Base-by-base conservation (phyloP, 306 rosid species). In the Quercus gilva region DNA sequence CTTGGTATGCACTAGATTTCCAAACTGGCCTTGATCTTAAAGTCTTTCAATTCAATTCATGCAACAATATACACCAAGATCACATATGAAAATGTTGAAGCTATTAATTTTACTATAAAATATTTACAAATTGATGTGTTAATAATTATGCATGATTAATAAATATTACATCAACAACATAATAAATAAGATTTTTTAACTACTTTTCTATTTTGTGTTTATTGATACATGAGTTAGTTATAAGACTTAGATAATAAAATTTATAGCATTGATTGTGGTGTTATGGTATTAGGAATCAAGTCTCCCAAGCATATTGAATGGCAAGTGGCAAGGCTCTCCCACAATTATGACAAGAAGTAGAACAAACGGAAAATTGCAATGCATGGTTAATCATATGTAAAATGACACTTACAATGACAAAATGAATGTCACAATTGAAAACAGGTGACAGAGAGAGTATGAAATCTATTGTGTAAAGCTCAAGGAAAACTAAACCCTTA, bases 391-490 rank as follows among this genome's bases (percentile, higher is more conserved):
- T 61, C 17, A 12, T 12, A 25, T 21, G 21, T 51, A 41, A n/a
- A 12, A 52, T n/a, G 19, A 64, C 17, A 33, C 60, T 67, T 28
- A 77, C 58, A 55, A 74, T 41, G 45, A 41, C 45, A 41, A 41
- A 21, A 26, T 55, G 76, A 69, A 41, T 37, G 21, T 65, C 43
- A 61, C 18, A 75, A 41, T 9, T 41, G 45, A 75, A 82, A 18
- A 69, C 88, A 94, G 98, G 80, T 91, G 92, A 85, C 94, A 1
- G 94, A 88, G 65, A 81, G 82, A 55, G 87, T 92, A 84, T 88
- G 87, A 85, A 90, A 88, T 4, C 69, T 91, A 5, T 56, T 88
- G 85, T 85, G 86, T 80, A 92, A 86, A 79, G 89, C 92, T 23
- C 92, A 87, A 63, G 91, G 91, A 74, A 88, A 82, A 61, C 94